Evolutionary conservation across 108 stramenopile species (phyloP), one percentile per base, ranked within the genome.

Genomic region (Discostella stelligeroides): DNA sequence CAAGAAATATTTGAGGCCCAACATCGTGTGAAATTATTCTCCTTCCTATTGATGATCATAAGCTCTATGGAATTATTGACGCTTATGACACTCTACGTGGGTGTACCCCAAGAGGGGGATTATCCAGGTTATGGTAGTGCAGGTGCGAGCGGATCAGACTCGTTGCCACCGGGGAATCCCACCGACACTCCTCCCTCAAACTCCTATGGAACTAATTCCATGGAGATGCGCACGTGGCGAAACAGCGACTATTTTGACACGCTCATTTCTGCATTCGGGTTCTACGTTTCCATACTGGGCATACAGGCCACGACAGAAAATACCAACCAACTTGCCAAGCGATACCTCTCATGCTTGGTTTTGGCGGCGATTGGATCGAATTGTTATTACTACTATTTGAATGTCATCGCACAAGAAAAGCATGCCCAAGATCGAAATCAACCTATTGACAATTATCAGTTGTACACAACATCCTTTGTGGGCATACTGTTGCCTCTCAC

Each of bases 11-110:
- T 85, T 17, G 92, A 94, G 62, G 86, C 92, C 0, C 86, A 87
- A 54, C 86, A 91, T 75, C 87, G 88, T 38, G 86, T 94, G 54
- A 88, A 88, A 50, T 74, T 94, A 47, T 82, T 94, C 50, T 85
- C 83, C n/a, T 81, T 94, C 14, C 61, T 91, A 27, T 70, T 94
- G 5, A 78, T 90, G 51, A 85, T 90, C n/a, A 86, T 90, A 7
- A 79, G 74, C 29, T 72, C 83, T 46, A 91, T 94, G 85, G 83
- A 87, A 51, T 63, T 94, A 4, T 45, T 94, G 37, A 79, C 81
- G 4, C 61, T 89, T 14, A 63, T 89, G 49, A 83, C 84, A n/a
- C 64, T 89, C 10, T 82, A 82, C 15, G 70, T 86, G 66, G 88
- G 88, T n/a, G n/a, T n/a, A n/a, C n/a, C n/a, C n/a, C n/a, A n/a